A percentile compares a stretch with the other conserved stretches of the same genome.
Conservation (phyloP, 1,284 basidiomycete genomes). For the Exobasidium cylindrosporum region DNA sequence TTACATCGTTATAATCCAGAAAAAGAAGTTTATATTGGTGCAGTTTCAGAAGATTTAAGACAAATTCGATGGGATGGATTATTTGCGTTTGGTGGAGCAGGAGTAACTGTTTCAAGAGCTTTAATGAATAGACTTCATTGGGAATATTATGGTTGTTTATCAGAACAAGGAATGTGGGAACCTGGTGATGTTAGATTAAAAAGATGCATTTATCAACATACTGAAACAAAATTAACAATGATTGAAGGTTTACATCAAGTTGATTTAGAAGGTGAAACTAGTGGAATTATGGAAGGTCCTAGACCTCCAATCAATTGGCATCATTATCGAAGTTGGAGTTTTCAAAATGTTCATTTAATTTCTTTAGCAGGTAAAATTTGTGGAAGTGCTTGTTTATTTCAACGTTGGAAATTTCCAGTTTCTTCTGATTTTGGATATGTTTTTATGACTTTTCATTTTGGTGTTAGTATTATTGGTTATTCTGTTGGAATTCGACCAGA, state of each 20-base stretch:
- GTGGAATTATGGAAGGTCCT: conserved; percentile 12
- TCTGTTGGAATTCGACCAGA: conserved; percentile 1
- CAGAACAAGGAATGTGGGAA: not conserved
- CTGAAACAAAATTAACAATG: conserved; percentile 12
- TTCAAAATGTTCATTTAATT: not conserved
- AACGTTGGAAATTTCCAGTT: conserved; percentile 6
- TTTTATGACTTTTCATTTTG: conserved; percentile 1
- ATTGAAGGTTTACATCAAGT: conserved; percentile 6
- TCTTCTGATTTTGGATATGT: conserved; percentile 2
- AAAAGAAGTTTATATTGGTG: conserved; percentile 8
- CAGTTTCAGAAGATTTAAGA: conserved; percentile 11
- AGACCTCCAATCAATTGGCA: conserved; percentile 10
- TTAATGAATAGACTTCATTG: conserved; percentile 1
- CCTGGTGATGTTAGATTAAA: conserved; percentile 13
- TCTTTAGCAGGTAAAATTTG: conserved; percentile 1
- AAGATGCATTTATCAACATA: conserved; percentile 16
- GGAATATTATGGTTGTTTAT: not conserved
- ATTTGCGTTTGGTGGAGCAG: conserved; percentile 15
- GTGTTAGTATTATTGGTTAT: conserved; percentile 3
- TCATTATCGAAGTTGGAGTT: conserved; percentile 9
- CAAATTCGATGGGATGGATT: conserved; percentile 6
- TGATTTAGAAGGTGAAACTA: conserved; percentile 11
- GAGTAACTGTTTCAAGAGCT: conserved; percentile 9
- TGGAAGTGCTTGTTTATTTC: conserved; percentile 1
- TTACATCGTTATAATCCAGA: conserved; percentile 10